Evolutionary conservation across 2,329 filamentous ascomycete genomes (phyloP), one percentile per base, ranked within the genome.

Genomic region (Phyllosticta citribraziliensis): DNA sequence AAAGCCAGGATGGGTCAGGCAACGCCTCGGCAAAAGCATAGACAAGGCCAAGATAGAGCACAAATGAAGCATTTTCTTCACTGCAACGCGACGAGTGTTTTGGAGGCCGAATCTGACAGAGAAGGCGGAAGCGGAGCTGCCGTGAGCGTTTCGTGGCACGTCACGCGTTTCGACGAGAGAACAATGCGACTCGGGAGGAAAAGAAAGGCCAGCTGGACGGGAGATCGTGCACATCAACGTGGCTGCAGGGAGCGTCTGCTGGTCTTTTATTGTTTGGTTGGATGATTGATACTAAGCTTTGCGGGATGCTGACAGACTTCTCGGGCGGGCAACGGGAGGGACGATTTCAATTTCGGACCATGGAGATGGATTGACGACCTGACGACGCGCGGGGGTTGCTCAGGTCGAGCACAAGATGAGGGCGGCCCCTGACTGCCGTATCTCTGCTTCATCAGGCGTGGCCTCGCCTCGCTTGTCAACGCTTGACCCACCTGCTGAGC

Each of bases 231-330:
- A 27, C 4, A 27, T 10, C 40, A 52, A 35, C 58, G 58, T 60
- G 58, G 58, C 58, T 60, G 58, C 58, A 60, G 53, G 53, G 58
- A 22, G 58, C 58, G 33, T 60, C 35, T 55, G 40, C 58, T 54
- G 58, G 58, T 47, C 58, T 52, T 12, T 17, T 40, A 40, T 50
- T 24, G 33, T 27, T 14, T 22, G 9, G 30, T 20, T 52, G 22
- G 22, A 22, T 22, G 22, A 3, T 22, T 22, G 22, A 22, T 22
- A 22, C 40, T n/a, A 47, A 47, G 40, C 40, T n/a, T 47, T 47
- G 40, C 40, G 40, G 40, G 40, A 47, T n/a, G 40, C 14, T 11
- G 2, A 17, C 33, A 14, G 35, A 40, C 35, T 14, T 40, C 9
- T 40, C 22, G 22, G 22, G 35, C 35, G 11, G 35, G 9, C 35